Conservation (phyloP, 331 rosid species). For the Prunus yedoensis region DNA sequence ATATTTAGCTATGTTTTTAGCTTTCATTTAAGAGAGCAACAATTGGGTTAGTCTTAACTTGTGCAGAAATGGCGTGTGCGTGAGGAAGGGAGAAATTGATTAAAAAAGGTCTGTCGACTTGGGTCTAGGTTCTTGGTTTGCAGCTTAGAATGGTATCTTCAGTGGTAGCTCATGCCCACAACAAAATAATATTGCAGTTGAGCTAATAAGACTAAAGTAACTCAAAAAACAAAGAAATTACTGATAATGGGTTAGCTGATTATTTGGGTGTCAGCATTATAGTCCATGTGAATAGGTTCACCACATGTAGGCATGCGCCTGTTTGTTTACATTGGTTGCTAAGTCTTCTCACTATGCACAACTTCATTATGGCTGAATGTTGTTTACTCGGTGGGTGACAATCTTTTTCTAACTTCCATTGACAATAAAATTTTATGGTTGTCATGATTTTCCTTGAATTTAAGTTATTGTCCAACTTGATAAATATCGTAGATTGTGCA, state of each 20-base stretch:
- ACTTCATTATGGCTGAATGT: neutral
- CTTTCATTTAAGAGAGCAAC: neutral
- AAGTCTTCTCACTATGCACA: neutral
- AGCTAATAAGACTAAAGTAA: neutral
- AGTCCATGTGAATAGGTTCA: too few relatives aligned
- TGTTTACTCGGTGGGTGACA: neutral
- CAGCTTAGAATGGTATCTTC: neutral
- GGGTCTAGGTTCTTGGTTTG: neutral
- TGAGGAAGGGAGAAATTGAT: neutral
- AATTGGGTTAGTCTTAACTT: conserved; percentile 12
- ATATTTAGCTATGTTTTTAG: neutral
- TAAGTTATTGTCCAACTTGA: neutral
- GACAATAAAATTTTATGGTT: neutral
- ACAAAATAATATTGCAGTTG: neutral
- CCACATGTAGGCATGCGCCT: too few relatives aligned
- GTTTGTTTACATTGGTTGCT: neutral
- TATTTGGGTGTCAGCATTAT: neutral
- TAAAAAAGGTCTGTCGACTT: neutral
- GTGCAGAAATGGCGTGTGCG: neutral
- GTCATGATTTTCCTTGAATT: neutral
- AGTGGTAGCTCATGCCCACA: too few relatives aligned
- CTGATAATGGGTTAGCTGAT: neutral
- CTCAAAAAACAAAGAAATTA: neutral
- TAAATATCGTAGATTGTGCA: conserved; percentile 52
- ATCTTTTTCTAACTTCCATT: neutral